Conservation (phyloP, 202 grass and related monocot species). For the Zizania palustris region DNA sequence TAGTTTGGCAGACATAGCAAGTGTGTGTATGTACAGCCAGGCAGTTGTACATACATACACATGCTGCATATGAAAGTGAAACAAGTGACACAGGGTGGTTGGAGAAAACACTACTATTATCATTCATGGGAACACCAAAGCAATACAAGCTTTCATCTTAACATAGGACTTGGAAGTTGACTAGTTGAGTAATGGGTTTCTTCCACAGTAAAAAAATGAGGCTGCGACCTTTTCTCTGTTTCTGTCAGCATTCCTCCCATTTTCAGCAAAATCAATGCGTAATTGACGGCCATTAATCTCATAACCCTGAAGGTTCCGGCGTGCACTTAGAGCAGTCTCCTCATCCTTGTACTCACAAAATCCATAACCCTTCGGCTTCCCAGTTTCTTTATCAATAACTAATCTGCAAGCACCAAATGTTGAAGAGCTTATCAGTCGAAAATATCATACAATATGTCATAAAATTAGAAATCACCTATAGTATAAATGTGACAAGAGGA, state of each 20-base stretch:
- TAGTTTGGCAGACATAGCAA: constrained; percentile 24
- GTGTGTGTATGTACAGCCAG: constrained; percentile 49
- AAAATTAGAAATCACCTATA: constrained; percentile 7
- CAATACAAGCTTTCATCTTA: constrained; percentile 57
- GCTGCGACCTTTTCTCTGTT: constrained; percentile 96
- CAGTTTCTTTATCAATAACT: constrained; percentile 95
- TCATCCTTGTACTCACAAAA: constrained; percentile 99
- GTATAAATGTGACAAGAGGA: neutral
- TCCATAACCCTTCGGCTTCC: constrained; percentile 96
- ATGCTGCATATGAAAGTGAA: constrained; percentile 46
- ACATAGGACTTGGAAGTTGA: constrained; percentile 38
- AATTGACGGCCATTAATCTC: constrained; percentile 97
- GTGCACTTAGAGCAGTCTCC: constrained; percentile 95
- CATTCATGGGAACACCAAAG: constrained; percentile 49
- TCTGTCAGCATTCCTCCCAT: constrained; percentile 93
- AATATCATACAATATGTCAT: neutral
- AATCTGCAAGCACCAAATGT: constrained; percentile 55
- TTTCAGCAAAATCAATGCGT: constrained; percentile 99
- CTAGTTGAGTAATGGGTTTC: constrained; percentile 37
- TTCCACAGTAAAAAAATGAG: constrained; percentile 53
- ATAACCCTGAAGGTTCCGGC: constrained; percentile 95
- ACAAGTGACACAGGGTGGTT: constrained; percentile 41
- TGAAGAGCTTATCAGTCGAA: neutral
- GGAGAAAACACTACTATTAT: constrained; percentile 52
- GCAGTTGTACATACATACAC: constrained; percentile 52